Conservation (phyloP, 306 rosid genomes). For the Hippophae gyantsensis region DNA sequence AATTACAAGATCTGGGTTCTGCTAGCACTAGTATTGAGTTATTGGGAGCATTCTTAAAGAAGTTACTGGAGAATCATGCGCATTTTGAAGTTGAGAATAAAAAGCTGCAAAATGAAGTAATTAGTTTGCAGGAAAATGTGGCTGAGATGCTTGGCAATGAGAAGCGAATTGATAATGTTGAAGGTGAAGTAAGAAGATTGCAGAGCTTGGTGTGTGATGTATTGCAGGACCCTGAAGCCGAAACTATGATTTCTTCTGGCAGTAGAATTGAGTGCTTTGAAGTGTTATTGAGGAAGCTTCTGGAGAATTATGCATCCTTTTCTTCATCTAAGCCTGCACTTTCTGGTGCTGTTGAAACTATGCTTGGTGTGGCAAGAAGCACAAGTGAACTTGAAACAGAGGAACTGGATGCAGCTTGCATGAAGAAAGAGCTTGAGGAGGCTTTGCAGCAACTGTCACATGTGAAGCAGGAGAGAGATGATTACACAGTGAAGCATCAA, state of each 20-base stretch:
- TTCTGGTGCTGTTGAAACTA: conserved; percentile 27
- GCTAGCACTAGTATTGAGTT: not conserved
- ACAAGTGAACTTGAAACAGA: conserved; percentile 25
- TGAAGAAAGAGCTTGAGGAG: conserved; percentile 66
- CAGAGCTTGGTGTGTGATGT: conserved; percentile 47
- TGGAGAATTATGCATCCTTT: conserved; percentile 42
- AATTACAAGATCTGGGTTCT: no score
- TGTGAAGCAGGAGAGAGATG: conserved; percentile 62
- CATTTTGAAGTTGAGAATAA: conserved; percentile 54
- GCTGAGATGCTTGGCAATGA: conserved; percentile 37
- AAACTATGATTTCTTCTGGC: conserved; percentile 38
- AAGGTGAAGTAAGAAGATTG: conserved; percentile 49
- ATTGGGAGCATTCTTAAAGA: conserved; percentile 44
- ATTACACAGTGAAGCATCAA: conserved; percentile 43
- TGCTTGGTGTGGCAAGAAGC: conserved; percentile 36
- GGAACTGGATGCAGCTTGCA: conserved; percentile 31
- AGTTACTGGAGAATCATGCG: conserved; percentile 27
- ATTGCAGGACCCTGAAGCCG: conserved; percentile 36
- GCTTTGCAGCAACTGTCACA: conserved; percentile 45
- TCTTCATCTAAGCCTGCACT: conserved; percentile 25
- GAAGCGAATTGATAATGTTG: conserved; percentile 34
- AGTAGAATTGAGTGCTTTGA: conserved; percentile 57
- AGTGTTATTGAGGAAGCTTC: conserved; percentile 52
- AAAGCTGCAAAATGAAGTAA: conserved; percentile 43
- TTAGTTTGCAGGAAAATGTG: conserved; percentile 41